Conservation (phyloP, 768 basidiomycete genomes). For the Mycena amicta region DNA sequence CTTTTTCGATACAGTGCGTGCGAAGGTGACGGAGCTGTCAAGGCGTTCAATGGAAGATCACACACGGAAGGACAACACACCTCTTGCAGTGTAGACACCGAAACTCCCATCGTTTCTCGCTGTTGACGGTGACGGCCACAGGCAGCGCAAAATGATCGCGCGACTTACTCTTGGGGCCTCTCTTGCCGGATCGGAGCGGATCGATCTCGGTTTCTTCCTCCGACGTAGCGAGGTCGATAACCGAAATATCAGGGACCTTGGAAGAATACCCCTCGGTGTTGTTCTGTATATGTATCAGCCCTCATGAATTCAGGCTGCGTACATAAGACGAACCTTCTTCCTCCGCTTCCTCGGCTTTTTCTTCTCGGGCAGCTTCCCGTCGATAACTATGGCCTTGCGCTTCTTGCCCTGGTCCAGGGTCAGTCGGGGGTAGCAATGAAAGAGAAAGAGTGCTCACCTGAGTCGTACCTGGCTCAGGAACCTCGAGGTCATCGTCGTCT, state of each 20-base stretch:
- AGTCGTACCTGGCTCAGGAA: not conserved
- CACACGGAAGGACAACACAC: not conserved
- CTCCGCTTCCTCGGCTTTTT: not conserved
- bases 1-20: constrained; percentile 5
- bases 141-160: not conserved
- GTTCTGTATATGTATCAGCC: not conserved
- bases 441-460: not conserved
- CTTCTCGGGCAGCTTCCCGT: not conserved
- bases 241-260: not conserved
- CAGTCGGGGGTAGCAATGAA: not conserved
- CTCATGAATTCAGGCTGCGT: not conserved
- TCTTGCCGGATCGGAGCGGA: not conserved
- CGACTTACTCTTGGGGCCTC: not conserved
- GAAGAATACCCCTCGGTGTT: not conserved
- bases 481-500: not conserved
- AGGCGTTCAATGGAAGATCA: not conserved
- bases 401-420: not conserved
- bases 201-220: not conserved
- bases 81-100: not conserved
- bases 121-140: not conserved
- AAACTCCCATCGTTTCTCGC: not conserved
- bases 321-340: not conserved
- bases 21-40: not conserved
- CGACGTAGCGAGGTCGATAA: not conserved
- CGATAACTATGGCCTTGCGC: not conserved